Conservation (phyloP, 495 filamentous ascomycete species). For the Aspergillus homomorphus region DNA sequence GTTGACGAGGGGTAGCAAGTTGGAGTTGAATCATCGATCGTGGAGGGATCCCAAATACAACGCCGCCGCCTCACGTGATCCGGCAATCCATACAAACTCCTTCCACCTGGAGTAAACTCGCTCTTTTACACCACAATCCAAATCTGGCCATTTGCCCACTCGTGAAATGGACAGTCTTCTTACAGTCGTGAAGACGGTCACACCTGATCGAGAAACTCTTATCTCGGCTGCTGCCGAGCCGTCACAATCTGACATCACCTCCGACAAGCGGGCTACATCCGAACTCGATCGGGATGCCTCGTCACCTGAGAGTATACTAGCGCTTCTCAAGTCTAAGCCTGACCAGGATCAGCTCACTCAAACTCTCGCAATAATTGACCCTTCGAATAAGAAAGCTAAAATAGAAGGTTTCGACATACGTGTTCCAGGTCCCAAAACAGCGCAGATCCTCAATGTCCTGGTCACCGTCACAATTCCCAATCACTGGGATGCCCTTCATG, state of each 20-base stretch:
- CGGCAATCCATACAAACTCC: constrained; percentile 30
- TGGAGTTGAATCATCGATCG: constrained; percentile 3
- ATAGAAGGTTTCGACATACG: constrained; percentile 54
- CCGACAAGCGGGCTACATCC: constrained; percentile 10
- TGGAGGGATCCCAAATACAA: constrained; percentile 17
- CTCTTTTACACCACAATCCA: constrained; percentile 8
- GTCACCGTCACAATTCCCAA: constrained; percentile 68
- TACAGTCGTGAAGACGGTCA: constrained; percentile 40
- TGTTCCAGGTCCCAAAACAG: constrained; percentile 58
- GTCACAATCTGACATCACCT: neutral
- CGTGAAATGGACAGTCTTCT: constrained; percentile 42
- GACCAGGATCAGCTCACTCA: constrained; percentile 53
- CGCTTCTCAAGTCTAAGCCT: constrained; percentile 63
- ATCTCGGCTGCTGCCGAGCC: constrained; percentile 20
- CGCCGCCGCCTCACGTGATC: constrained; percentile 30
- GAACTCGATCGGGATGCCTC: constrained; percentile 22
- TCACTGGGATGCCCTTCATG: constrained; percentile 66
- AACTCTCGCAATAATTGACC: constrained; percentile 53
- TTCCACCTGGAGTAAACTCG: constrained; percentile 11
- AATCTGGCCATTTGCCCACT: constrained; percentile 3
- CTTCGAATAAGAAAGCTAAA: constrained; percentile 28
- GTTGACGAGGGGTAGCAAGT: constrained; percentile 4
- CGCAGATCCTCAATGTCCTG: constrained; percentile 68
- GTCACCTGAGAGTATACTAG: constrained; percentile 58
- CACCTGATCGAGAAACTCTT: constrained; percentile 21